phyloP scores from a whole-genome alignment of 352 stramenopile genomes.

The Lagenidium sp. region DNA sequence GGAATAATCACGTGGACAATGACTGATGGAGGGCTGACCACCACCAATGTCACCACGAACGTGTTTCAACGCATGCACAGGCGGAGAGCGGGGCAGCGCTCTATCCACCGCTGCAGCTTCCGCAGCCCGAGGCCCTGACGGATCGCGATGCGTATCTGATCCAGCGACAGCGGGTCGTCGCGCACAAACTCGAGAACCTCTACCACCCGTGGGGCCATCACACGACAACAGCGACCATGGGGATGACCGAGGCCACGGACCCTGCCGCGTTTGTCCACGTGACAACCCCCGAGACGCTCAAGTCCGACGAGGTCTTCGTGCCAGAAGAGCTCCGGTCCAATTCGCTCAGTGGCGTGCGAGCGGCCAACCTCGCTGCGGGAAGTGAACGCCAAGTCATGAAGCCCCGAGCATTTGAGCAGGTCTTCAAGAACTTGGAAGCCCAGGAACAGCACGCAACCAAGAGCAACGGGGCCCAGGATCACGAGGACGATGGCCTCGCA shows the following conservation, averaged over 20 bases:
- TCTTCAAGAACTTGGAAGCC: constrained; percentile 61
- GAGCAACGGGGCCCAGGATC: constrained; percentile 27
- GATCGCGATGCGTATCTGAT: constrained; percentile 59
- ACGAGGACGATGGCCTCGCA: constrained; percentile 46
- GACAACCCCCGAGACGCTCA: constrained; percentile 43
- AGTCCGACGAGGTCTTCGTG: constrained; percentile 51
- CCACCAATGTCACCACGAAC: too few species aligned
- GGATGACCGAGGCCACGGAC: constrained; percentile 17
- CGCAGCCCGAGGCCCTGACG: constrained; percentile 43
- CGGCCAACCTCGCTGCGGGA: constrained; percentile 5
- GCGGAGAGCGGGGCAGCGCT: constrained; percentile 31
- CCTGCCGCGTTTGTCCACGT: constrained; percentile 49
- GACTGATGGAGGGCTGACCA: too few species aligned
- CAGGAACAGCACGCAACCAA: constrained; percentile 54
- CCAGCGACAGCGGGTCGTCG: constrained; percentile 50
- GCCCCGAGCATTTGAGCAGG: constrained; percentile 52
- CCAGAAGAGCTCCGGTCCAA: constrained; percentile 51
- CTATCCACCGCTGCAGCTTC: constrained; percentile 53
- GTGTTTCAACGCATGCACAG: constrained; percentile 19
- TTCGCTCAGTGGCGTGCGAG: constrained; percentile 35
- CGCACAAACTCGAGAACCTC: constrained; percentile 59
- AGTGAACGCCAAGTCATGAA: constrained; percentile 41
- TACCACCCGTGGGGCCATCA: constrained; percentile 54
- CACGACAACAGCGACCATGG: too few species aligned
- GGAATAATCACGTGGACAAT: too few species aligned